These are phyloP conservation scores for Pyrus communis DNA, from an alignment of 306 rosid genomes.

Conservation along the genomic window DNA sequence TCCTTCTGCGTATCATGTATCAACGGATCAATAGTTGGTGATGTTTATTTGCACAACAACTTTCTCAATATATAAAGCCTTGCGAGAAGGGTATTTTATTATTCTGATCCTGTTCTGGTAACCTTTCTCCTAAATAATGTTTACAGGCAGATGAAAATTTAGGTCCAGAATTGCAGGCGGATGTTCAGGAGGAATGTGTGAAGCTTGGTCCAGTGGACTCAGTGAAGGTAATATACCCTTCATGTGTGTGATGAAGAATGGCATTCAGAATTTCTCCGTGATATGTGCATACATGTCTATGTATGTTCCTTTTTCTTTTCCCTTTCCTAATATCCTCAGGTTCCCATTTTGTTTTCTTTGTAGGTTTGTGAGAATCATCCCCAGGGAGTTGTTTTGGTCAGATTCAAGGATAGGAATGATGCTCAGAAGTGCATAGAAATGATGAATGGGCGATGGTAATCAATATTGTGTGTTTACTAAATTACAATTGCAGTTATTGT, in stretches of 20 bases:
- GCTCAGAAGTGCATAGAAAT: slow-evolving; percentile 86
- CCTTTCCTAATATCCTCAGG: slow-evolving; percentile 1
- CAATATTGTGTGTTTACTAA: background rate
- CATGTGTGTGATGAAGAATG: background rate
- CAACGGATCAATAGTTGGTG: background rate
- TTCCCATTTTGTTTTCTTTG: background rate
- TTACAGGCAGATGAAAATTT: slow-evolving; percentile 77
- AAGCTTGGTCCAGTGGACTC: slow-evolving; percentile 81
- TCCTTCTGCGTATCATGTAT: background rate
- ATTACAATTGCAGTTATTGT: background rate
- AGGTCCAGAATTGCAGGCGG: slow-evolving; percentile 65
- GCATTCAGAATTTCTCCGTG: background rate
- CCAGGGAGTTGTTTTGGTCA: slow-evolving; percentile 91
- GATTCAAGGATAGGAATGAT: slow-evolving; percentile 82
- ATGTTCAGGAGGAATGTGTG: slow-evolving; percentile 75
- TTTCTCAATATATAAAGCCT: background rate
- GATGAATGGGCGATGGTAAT: slow-evolving; percentile 98
- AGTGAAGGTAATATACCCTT: slow-evolving; percentile 53
- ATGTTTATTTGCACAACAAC: background rate
- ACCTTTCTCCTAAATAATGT: background rate
- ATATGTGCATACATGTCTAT: background rate
- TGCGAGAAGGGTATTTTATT: background rate
- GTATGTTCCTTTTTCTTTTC: background rate
- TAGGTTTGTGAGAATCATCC: slow-evolving; percentile 97
- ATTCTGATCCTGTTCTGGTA: background rate